phyloP scores from a whole-genome alignment of 768 basidiomycete genomes.

The Pleurotus platypus region DNA sequence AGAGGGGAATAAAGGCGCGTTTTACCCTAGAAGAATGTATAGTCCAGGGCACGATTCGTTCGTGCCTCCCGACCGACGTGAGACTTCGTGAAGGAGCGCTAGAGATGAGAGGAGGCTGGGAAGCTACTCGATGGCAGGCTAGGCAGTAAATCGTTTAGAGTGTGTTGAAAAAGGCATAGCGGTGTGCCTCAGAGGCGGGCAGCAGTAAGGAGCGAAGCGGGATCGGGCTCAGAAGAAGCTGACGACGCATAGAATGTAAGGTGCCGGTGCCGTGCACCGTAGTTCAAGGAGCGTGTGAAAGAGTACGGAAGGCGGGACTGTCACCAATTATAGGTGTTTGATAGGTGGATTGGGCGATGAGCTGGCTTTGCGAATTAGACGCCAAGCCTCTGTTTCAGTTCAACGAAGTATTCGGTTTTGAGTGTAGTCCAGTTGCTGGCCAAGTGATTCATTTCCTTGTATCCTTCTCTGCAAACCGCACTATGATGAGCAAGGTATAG shows the following conservation, averaged over 20 bases:
- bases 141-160: neutral
- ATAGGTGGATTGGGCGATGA: slow-evolving; percentile 8
- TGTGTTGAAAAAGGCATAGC: neutral
- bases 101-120: neutral
- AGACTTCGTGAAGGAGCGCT: neutral
- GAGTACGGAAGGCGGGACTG: neutral
- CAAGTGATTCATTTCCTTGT: slow-evolving; percentile 50
- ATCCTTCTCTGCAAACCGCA: slow-evolving; percentile 42
- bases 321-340: neutral
- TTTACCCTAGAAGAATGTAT: neutral
- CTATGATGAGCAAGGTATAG: slow-evolving; percentile 7
- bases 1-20: neutral
- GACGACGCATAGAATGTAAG: neutral
- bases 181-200: neutral
- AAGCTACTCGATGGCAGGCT: neutral
- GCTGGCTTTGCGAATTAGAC: slow-evolving; percentile 32
- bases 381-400: slow-evolving; percentile 49
- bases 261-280: neutral
- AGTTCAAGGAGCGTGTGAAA: too few species aligned
- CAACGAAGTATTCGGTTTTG: slow-evolving; percentile 47
- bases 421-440: slow-evolving; percentile 45
- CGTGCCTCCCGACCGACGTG: neutral
- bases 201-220: neutral
- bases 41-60: neutral
- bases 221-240: neutral